phyloP scores from a whole-genome alignment of 805 yeast genomes.

The Hanseniaspora clermontiae region DNA sequence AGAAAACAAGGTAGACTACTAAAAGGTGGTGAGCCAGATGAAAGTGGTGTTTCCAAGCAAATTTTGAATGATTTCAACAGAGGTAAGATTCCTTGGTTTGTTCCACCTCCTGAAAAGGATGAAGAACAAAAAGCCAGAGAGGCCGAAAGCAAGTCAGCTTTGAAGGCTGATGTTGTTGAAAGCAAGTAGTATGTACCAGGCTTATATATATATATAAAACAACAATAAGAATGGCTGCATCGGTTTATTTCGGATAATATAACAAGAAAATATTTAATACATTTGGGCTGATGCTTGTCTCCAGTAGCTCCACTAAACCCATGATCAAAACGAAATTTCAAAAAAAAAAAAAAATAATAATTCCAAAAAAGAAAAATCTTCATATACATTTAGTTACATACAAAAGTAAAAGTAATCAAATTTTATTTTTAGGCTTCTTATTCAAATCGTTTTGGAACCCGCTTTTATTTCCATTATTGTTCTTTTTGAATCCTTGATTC shows the following conservation, averaged over 20 bases:
- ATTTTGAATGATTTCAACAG: constrained; percentile 89
- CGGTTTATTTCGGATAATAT: background rate
- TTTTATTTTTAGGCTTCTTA: background rate
- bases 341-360: background rate
- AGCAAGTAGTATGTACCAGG: background rate
- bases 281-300: too few relatives aligned
- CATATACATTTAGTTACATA: too few relatives aligned
- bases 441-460: background rate
- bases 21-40: constrained; percentile 98
- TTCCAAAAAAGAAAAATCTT: background rate
- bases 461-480: constrained; percentile 13
- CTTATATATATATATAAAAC: background rate
- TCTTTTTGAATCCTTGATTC: constrained; percentile 25
- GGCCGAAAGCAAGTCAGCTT: background rate
- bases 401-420: background rate
- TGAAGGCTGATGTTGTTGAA: background rate
- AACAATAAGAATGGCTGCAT: background rate
- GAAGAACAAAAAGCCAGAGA: constrained; percentile 26
- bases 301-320: too few relatives aligned
- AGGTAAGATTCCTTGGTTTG: constrained; percentile 97
- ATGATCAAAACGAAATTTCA: too few relatives aligned
- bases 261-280: too few relatives aligned
- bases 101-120: constrained; percentile 73
- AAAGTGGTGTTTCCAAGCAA: constrained; percentile 79
- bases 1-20: constrained; percentile 83